Percentiles rank a stretch among this genome's conserved stretches.
These are phyloP conservation scores for Emergomyces africanus DNA, from an alignment of 2,329 filamentous ascomycete genomes.

Conservation along the genomic window DNA sequence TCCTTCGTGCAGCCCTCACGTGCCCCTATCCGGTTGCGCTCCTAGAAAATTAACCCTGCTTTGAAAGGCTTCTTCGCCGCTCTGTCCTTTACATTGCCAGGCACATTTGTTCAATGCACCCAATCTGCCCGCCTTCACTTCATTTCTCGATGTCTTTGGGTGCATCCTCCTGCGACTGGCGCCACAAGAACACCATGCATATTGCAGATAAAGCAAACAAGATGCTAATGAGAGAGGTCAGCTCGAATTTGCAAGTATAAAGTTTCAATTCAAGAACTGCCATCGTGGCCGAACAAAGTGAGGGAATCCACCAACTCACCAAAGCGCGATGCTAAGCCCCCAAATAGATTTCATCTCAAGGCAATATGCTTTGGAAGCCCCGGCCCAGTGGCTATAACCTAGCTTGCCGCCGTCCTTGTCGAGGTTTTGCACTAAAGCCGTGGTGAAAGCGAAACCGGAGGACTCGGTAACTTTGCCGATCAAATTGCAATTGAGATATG, in stretches of 20 bases:
- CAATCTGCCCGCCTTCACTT: background rate
- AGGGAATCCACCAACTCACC: constrained; percentile 31
- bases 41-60: no score
- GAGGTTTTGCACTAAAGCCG: constrained; percentile 40
- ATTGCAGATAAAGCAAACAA: constrained; percentile 53
- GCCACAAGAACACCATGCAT: constrained; percentile 49
- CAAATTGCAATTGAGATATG: constrained; percentile 58
- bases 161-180: constrained; percentile 38
- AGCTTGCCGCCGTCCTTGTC: constrained; percentile 38
- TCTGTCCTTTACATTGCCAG: background rate
- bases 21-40: background rate
- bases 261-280: constrained; percentile 32
- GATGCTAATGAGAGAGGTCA: background rate
- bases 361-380: constrained; percentile 54
- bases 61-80: no score
- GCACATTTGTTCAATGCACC: background rate
- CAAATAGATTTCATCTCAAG: constrained; percentile 77
- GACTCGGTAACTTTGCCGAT: constrained; percentile 37
- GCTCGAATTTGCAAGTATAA: constrained; percentile 37
- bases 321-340: constrained; percentile 71
- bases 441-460: constrained; percentile 42
- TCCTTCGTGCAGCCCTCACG: background rate
- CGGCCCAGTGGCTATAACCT: constrained; percentile 43
- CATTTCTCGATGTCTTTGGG: constrained; percentile 40
- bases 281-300: background rate